A percentile compares a stretch with the other conserved stretches of the same genome.
phyloP scores from a whole-genome alignment of 192 early-diverging fungal species.

The Dispira simplex region DNA sequence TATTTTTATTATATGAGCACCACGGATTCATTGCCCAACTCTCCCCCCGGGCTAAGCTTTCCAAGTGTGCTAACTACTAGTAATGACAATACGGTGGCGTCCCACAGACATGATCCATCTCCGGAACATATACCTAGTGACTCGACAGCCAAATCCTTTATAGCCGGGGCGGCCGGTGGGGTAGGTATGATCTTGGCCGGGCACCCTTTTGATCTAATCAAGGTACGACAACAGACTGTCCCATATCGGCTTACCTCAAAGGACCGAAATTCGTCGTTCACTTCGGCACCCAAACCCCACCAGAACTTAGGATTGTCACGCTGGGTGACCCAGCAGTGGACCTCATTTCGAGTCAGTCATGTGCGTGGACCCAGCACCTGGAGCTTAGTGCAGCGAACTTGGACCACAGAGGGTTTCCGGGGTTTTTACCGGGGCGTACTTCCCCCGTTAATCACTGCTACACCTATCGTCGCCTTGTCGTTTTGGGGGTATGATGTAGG shows the following conservation, averaged over 20 bases:
- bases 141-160: conserved; percentile 11
- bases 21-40: too few species aligned
- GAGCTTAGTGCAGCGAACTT: neutral
- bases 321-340: neutral
- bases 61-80: too few species aligned
- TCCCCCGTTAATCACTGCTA: conserved; percentile 11
- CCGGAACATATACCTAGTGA: neutral
- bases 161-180: conserved; percentile 12
- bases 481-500: conserved; percentile 11
- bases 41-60: too few species aligned
- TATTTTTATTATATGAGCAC: too few species aligned
- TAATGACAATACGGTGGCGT: too few species aligned
- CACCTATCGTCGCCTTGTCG: conserved; percentile 10
- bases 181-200: conserved; percentile 13
- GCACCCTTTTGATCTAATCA: conserved; percentile 16
- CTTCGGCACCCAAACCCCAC: too few species aligned
- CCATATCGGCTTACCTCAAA: too few species aligned
- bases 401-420: conserved; percentile 2
- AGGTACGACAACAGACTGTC: conserved; percentile 8
- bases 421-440: conserved; percentile 13
- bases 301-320: neutral
- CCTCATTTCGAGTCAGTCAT: neutral
- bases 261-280: too few species aligned
- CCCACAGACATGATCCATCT: too few species aligned
- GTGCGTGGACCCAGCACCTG: conserved; percentile 1